These are phyloP conservation scores for Debaryomyces singareniensis DNA, from an alignment of 1,139 yeast genomes.

Conservation along the genomic window DNA sequence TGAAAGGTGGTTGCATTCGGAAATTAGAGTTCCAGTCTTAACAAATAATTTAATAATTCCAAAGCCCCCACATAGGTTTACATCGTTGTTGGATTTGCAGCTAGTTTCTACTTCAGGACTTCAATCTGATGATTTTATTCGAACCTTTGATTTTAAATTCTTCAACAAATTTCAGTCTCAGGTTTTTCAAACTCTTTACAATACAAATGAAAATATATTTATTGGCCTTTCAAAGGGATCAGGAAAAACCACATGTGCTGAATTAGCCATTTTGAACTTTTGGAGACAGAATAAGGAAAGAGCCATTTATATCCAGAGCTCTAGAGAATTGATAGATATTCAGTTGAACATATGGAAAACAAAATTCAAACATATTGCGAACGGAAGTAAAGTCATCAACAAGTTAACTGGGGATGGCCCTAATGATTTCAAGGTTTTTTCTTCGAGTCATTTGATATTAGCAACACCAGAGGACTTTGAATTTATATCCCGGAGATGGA, in stretches of 20 bases:
- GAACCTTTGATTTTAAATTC: conserved; percentile 36
- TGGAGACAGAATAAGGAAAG: conserved; percentile 58
- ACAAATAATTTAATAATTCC: conserved; percentile 57
- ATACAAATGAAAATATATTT: conserved; percentile 53
- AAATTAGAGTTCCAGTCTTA: conserved; percentile 54
- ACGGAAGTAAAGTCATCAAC: conserved; percentile 39
- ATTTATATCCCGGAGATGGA: conserved; percentile 72
- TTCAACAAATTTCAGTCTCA: conserved; percentile 78
- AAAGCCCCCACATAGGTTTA: conserved; percentile 59
- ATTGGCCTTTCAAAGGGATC: conserved; percentile 71
- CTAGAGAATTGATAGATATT: conserved; percentile 46
- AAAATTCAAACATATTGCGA: conserved; percentile 33
- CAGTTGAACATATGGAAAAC: conserved; percentile 46
- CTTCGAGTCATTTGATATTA: conserved; percentile 58
- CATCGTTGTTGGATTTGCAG: conserved; percentile 47
- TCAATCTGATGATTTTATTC: conserved; percentile 38
- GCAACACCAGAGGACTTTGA: conserved; percentile 81
- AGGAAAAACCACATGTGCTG: conserved; percentile 71
- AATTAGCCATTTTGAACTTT: conserved; percentile 63
- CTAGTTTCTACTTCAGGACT: conserved; percentile 44
- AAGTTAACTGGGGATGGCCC: conserved; percentile 60
- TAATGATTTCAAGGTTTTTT: conserved; percentile 48
- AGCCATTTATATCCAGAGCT: conserved; percentile 63
- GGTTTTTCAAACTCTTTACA: conserved; percentile 53
- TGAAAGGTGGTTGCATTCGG: conserved; percentile 82